Percentiles rank a stretch among this genome's conserved stretches.
phyloP scores from a whole-genome alignment of 176 grass and related monocot species.

The Rhynchospora tenuis region DNA sequence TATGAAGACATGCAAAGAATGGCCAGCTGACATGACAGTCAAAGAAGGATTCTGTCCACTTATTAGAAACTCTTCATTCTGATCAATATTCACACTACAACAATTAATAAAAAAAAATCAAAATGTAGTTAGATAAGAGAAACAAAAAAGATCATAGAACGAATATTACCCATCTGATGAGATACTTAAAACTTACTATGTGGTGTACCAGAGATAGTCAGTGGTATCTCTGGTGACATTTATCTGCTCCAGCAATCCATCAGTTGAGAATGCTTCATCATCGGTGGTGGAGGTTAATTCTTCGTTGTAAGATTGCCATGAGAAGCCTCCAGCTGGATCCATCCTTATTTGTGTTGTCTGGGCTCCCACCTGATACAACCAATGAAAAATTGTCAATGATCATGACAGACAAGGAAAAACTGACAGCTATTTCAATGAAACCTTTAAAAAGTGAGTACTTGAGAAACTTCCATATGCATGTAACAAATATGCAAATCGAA shows the following conservation, averaged over 20 bases:
- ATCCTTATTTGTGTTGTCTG: conserved; percentile 86
- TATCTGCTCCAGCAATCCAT: conserved; percentile 88
- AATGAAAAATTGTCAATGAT: not conserved
- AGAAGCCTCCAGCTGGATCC: conserved; percentile 72
- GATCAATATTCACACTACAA: conserved; percentile 59
- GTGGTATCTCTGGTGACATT: conserved; percentile 93
- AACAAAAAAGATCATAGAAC: not conserved
- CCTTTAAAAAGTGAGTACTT: not conserved
- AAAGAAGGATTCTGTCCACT: conserved; percentile 47
- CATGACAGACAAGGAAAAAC: not conserved
- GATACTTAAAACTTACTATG: conserved; percentile 53
- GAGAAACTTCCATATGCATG: not conserved
- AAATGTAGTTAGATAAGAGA: not conserved
- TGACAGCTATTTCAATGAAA: not conserved
- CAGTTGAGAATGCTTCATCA: conserved; percentile 51
- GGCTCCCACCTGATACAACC: conserved; percentile 50
- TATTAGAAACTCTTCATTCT: conserved; percentile 62
- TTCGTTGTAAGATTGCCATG: conserved; percentile 79
- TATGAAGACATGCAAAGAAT: conserved; percentile 78
- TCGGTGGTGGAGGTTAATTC: conserved; percentile 62
- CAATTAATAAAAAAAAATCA: not conserved
- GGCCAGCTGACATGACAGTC: conserved; percentile 94
- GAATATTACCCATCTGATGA: not conserved
- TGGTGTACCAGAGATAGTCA: conserved; percentile 97
- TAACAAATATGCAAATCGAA: not conserved